Evolutionary conservation across 2,329 filamentous ascomycete species (phyloP).

Genomic region (Aureobasidium lini): DNA sequence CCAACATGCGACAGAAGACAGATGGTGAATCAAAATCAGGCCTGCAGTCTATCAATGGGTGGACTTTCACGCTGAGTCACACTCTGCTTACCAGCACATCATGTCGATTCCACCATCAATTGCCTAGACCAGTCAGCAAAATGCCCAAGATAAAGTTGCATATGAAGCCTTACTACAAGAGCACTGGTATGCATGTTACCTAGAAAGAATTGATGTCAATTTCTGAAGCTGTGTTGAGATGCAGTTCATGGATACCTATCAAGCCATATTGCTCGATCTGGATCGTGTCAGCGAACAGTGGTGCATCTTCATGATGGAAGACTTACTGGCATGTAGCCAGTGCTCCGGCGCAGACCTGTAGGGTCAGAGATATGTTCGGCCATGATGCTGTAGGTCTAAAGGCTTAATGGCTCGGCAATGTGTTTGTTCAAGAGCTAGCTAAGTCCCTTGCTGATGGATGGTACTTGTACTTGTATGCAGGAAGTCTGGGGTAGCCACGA

Average conservation of each 20-base stretch:
- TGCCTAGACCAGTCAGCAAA: constrained; percentile 30
- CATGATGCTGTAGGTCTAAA: not conserved
- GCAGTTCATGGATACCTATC: constrained; percentile 45
- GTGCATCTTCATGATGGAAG: not conserved
- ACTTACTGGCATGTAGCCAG: constrained; percentile 14
- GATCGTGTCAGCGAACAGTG: not conserved
- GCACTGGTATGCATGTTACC: constrained; percentile 69
- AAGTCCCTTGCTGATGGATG: not conserved
- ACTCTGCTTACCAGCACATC: constrained; percentile 54
- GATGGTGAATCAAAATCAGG: constrained; percentile 73
- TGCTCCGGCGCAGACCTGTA: constrained; percentile 7
- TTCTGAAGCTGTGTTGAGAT: not conserved
- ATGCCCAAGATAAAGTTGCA: not conserved
- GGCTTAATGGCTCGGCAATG: not conserved
- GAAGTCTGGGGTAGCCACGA: not conserved
- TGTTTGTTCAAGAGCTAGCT: not conserved
- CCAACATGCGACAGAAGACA: constrained; percentile 65
- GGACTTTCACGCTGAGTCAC: not conserved
- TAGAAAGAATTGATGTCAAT: not conserved
- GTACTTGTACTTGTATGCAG: not conserved
- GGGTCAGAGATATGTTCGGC: constrained; percentile 8
- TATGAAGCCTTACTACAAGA: constrained; percentile 38
- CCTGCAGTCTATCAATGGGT: constrained; percentile 22
- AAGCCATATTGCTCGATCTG: constrained; percentile 69
- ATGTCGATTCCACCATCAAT: constrained; percentile 68